phyloP scores from a whole-genome alignment of 768 basidiomycete species.

The Psilocybe tampanensis region DNA sequence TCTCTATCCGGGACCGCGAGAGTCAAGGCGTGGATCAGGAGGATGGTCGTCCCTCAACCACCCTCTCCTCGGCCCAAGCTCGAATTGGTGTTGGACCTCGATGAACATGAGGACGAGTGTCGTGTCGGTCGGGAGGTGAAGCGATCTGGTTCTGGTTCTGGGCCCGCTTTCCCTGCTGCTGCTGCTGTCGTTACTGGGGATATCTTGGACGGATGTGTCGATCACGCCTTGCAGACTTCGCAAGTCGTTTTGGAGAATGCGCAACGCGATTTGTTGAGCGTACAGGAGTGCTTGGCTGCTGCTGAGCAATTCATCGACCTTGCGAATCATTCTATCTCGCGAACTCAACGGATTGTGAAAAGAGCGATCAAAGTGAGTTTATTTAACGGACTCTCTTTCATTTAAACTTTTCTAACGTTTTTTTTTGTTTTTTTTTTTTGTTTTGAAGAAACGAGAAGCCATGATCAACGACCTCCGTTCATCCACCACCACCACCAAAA shows the following conservation, averaged over 20 bases:
- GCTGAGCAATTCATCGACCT: constrained; percentile 58
- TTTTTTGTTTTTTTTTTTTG: constrained; percentile 5
- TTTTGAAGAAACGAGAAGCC: constrained; percentile 48
- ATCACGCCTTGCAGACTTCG: constrained; percentile 43
- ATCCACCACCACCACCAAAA: constrained; percentile 22
- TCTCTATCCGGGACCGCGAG: constrained; percentile 43
- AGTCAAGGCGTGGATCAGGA: constrained; percentile 66
- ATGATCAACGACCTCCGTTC: constrained; percentile 46
- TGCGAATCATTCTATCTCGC: constrained; percentile 56
- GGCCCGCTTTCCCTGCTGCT: too few relatives aligned
- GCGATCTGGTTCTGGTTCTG: background rate
- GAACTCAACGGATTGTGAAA: constrained; percentile 58
- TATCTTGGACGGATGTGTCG: constrained; percentile 38
- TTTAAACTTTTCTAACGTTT: background rate
- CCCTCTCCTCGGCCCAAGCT: constrained; percentile 26
- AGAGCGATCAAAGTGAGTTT: constrained; percentile 57
- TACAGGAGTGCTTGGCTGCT: constrained; percentile 53
- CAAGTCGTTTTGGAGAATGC: constrained; percentile 54
- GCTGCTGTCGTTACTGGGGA: too few relatives aligned
- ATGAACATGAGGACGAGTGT: constrained; percentile 34
- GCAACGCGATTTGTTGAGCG: constrained; percentile 55
- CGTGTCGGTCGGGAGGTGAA: constrained; percentile 43
- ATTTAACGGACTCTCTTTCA: too few relatives aligned
- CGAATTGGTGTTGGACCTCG: constrained; percentile 42
- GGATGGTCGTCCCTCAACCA: constrained; percentile 49